phyloP scores from a whole-genome alignment of 768 basidiomycete species.

The Lepiota brunneoincarnata region DNA sequence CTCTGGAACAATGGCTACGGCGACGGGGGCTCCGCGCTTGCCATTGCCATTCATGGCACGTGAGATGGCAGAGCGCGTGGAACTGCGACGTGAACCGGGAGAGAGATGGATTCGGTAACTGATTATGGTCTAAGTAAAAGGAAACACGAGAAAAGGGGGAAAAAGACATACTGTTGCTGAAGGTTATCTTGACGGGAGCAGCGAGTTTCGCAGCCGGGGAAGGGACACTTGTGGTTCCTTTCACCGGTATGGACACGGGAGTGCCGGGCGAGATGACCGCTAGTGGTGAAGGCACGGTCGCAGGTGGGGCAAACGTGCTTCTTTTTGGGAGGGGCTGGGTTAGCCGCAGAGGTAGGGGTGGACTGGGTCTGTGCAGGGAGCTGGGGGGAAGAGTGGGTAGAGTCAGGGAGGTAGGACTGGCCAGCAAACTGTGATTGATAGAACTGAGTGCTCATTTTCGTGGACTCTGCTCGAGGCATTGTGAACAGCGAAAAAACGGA shows the following conservation, averaged over 20 bases:
- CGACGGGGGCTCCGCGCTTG: constrained; percentile 19
- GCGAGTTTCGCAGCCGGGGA: constrained; percentile 91
- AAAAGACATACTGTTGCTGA: constrained; percentile 49
- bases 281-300: constrained; percentile 80
- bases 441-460: constrained; percentile 23
- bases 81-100: constrained; percentile 70
- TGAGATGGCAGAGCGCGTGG: constrained; percentile 57
- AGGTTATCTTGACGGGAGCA: constrained; percentile 92
- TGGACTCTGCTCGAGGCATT: constrained; percentile 39
- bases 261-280: constrained; percentile 86
- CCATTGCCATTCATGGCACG: constrained; percentile 33
- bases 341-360: constrained; percentile 9
- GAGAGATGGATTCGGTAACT: constrained; percentile 84
- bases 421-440: constrained; percentile 32
- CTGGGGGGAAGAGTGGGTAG: constrained; percentile 23
- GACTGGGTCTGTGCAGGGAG: constrained; percentile 25
- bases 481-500: constrained; percentile 10
- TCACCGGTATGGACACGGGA: constrained; percentile 91
- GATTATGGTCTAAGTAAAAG: not conserved
- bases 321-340: constrained; percentile 31
- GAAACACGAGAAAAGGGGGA: not conserved
- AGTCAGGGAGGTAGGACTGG: constrained; percentile 24
- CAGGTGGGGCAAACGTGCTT: constrained; percentile 71
- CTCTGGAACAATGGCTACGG: not conserved
- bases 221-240: constrained; percentile 89